Conservation (phyloP, 1,284 basidiomycete genomes). For the Thelephora terrestris region DNA sequence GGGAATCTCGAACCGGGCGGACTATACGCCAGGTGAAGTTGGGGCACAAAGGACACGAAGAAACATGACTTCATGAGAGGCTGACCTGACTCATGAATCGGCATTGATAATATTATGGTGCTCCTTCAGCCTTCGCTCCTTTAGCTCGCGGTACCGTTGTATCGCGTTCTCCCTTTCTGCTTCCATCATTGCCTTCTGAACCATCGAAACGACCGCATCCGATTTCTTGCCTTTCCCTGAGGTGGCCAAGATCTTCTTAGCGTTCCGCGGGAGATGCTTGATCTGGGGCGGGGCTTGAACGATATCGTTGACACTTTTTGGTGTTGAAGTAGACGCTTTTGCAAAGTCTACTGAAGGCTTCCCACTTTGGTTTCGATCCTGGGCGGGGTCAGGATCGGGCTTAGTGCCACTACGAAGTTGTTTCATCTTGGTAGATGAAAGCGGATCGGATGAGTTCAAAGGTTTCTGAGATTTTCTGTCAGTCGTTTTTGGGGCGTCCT, state of each 20-base stretch:
- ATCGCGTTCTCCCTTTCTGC: conserved; percentile 61
- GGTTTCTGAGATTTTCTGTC: neutral
- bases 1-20: no score
- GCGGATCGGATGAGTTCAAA: conserved; percentile 4
- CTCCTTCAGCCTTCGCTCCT: conserved; percentile 27
- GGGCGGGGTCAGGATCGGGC: conserved; percentile 1
- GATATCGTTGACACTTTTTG: conserved; percentile 59
- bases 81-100: no score
- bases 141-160: conserved; percentile 56
- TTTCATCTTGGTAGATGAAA: conserved; percentile 1
- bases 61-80: no score
- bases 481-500: conserved; percentile 9
- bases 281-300: conserved; percentile 53
- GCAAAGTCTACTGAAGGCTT: conserved; percentile 45
- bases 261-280: conserved; percentile 32
- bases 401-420: conserved; percentile 11
- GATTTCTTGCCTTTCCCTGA: conserved; percentile 14
- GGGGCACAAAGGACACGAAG: no score
- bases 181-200: conserved; percentile 67
- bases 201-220: conserved; percentile 51
- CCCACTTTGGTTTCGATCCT: conserved; percentile 13
- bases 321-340: conserved; percentile 40
- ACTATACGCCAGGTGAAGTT: no score
- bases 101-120: neutral
- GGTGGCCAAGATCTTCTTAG: conserved; percentile 14